Base-by-base conservation (phyloP, 495 filamentous ascomycete genomes). In the Penicillium robsamsonii region DNA sequence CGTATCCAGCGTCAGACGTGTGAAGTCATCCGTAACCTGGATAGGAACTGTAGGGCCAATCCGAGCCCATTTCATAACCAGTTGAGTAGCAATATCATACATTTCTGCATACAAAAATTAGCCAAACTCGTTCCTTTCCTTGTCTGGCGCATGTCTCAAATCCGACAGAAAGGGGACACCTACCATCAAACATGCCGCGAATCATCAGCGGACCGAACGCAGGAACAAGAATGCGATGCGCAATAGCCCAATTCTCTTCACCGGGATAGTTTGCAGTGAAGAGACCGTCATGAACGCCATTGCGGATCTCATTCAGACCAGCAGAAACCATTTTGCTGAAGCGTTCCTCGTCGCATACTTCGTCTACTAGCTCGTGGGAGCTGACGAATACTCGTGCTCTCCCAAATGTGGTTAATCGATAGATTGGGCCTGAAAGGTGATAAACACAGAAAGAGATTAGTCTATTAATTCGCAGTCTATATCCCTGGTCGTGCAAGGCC, bases 51-150 rank as follows among this genome's bases (percentile, higher is more conserved):
- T 61, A 0, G 82, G 67, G 0, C 87, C 88, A 56, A 81, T 77
- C 27, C 88, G 81, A 15, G 85, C 87, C 86, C 87, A 92, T 70
- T 91, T 91, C 59, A 89, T 76, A 10, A 81, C 78, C n/a, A 92
- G 72, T 56, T 93, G 88, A 1, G 71, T 72, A 0, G 84, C 81
- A 46, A 91, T 82, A 62, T 91, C 89, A 55, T 87, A 83, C 88
- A 92, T 91, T 53, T 88, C 85, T 73, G 17, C 2, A 38, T 18
- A 1, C 10, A 7, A 13, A 33, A 10, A 8, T 50, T 9, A 47
- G 33, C 12, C 17, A 17, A 25, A 2, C 1, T 22, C 3, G 10
- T 53, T 30, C 40, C 10, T 20, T 46, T 17, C 12, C 2, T 17
- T 38, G 3, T 17, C 8, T 20, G 10, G 4, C 0, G n/a, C 1